Percentiles rank a stretch among this genome's conserved stretches.
Conservation (phyloP, 176 grass and related monocot species). For the Triticum timopheevii region DNA sequence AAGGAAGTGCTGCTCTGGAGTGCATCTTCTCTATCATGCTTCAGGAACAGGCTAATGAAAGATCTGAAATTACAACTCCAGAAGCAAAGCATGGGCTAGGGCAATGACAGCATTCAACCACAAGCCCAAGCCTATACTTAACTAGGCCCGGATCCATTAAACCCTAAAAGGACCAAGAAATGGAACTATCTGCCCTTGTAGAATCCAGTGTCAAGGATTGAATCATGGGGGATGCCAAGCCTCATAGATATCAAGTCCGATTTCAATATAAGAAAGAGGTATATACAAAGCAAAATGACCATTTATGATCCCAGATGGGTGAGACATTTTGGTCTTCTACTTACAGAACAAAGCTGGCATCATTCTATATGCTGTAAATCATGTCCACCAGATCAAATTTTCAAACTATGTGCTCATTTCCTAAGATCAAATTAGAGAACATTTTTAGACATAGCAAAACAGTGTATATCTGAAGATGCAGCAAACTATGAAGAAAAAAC, state of each 20-base stretch:
- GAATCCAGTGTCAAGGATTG: neutral
- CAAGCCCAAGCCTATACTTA: conserved; percentile 7
- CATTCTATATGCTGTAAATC: neutral
- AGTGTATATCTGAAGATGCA: conserved; percentile 5
- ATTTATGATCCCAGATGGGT: neutral
- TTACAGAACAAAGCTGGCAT: neutral
- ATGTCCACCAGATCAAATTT: neutral
- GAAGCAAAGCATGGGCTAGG: conserved; percentile 19
- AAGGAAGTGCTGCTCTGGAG: neutral
- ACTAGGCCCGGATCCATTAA: neutral
- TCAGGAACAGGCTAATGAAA: neutral
- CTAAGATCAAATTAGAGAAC: conserved; percentile 5
- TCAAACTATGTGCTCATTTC: neutral
- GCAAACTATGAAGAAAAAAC: neutral
- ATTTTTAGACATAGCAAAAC: neutral
- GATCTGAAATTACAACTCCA: conserved; percentile 8
- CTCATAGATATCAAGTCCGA: neutral
- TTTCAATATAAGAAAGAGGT: neutral
- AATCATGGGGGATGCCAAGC: conserved; percentile 12
- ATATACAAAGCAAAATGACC: neutral
- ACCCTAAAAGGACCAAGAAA: neutral
- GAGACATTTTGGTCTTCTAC: neutral
- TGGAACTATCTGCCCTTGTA: neutral
- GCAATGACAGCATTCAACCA: neutral
- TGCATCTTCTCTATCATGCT: conserved; percentile 1